Evolutionary conservation across 768 basidiomycete genomes (phyloP).

Genomic region (Tricholoma saponaceum): DNA sequence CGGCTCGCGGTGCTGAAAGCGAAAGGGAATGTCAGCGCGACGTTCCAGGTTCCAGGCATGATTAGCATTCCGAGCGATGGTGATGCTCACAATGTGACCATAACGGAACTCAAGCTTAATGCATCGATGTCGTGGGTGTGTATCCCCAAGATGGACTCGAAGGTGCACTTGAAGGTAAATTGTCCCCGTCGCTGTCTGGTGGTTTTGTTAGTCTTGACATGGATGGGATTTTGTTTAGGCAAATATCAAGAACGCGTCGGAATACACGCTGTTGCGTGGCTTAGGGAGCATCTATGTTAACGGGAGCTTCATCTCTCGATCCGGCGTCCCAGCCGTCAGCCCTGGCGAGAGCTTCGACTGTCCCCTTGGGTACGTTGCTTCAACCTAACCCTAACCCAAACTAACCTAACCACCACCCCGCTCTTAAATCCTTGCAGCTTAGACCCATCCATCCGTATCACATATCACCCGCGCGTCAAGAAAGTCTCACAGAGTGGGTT

Average conservation of each 20-base stretch:
- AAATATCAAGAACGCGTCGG: constrained; percentile 23
- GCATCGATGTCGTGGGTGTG: constrained; percentile 11
- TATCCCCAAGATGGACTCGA: constrained; percentile 2
- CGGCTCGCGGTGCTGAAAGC: background rate
- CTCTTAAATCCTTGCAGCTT: constrained; percentile 21
- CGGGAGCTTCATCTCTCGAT: constrained; percentile 25
- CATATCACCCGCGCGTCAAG: constrained; percentile 33
- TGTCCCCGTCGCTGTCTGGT: background rate
- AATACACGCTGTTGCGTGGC: constrained; percentile 21
- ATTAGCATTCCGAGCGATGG: constrained; percentile 14
- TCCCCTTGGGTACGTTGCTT: constrained; percentile 18
- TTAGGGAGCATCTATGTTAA: constrained; percentile 25
- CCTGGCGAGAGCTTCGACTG: constrained; percentile 27
- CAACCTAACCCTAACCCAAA: background rate
- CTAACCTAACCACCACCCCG: too few relatives aligned
- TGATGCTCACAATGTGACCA: constrained; percentile 10
- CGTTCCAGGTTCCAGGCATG: constrained; percentile 9
- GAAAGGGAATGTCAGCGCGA: constrained; percentile 8
- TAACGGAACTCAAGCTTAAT: constrained; percentile 4
- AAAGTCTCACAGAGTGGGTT: constrained; percentile 30
- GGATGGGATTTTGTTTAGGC: constrained; percentile 13
- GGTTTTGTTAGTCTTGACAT: background rate
- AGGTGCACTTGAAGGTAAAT: constrained; percentile 3
- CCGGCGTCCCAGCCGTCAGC: constrained; percentile 19
- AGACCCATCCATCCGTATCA: constrained; percentile 38